These are phyloP conservation scores for Aspergillus fumigatiaffinis DNA, from an alignment of 2,329 filamentous ascomycete species.

Conservation along the genomic window DNA sequence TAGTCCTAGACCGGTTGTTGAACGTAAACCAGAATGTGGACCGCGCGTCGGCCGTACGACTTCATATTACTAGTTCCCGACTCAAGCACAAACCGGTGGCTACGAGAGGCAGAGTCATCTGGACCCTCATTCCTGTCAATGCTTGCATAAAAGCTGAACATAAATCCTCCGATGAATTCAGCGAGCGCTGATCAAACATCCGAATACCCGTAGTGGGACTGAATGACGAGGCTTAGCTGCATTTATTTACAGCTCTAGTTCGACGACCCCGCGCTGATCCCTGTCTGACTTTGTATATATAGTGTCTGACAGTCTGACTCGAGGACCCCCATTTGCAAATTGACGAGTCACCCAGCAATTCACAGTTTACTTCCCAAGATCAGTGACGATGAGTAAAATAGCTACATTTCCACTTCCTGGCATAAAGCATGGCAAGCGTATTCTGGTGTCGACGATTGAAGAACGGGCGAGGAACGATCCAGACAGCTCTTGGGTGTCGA, in stretches of 20 bases:
- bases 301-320: not conserved
- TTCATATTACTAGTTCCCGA: too few species aligned
- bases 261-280: not conserved
- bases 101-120: not conserved
- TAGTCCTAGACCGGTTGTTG: too few species aligned
- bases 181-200: too few species aligned
- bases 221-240: not conserved
- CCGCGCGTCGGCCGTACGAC: too few species aligned
- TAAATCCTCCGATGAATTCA: not conserved
- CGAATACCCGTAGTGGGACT: too few species aligned
- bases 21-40: too few species aligned
- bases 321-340: not conserved
- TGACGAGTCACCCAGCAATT: not conserved
- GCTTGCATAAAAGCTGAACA: not conserved
- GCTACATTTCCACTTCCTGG: conserved; percentile 9
- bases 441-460: conserved; percentile 17
- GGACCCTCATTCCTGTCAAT: too few species aligned
- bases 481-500: conserved; percentile 14
- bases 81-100: not conserved
- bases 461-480: conserved; percentile 9
- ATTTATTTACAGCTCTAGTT: not conserved
- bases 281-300: not conserved
- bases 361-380: not conserved
- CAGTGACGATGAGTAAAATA: not conserved
- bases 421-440: conserved; percentile 7